Conservation (phyloP, 768 basidiomycete species). For the Mycena belliarum region DNA sequence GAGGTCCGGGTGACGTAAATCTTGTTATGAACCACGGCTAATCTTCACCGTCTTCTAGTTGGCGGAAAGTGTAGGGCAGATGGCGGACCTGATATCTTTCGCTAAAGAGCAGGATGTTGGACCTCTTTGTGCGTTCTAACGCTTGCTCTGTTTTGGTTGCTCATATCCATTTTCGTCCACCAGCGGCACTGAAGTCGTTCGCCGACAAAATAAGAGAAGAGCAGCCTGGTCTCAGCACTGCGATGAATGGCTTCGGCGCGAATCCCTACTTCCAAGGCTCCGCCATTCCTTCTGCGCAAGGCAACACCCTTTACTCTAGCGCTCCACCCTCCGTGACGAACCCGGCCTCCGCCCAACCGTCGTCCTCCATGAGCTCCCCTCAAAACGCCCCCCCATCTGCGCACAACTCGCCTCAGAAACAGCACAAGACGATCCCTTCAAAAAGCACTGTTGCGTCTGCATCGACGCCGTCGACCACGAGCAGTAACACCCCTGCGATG, state of each 20-base stretch:
- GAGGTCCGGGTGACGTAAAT: conserved; percentile 50
- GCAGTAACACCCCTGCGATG: conserved; percentile 52
- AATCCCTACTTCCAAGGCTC: conserved; percentile 25
- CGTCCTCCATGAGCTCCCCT: conserved; percentile 44
- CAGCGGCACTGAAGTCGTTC: conserved; percentile 45
- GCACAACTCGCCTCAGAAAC: conserved; percentile 61
- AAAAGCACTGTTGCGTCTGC: conserved; percentile 28
- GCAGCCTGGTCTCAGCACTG: conserved; percentile 27
- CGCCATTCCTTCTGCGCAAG: conserved; percentile 25
- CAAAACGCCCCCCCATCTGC: conserved; percentile 54
- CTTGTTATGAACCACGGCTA: conserved; percentile 4
- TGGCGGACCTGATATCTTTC: conserved; percentile 75
- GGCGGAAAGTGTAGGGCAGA: conserved; percentile 79
- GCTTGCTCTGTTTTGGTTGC: conserved; percentile 19
- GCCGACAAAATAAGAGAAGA: conserved; percentile 41
- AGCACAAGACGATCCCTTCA: conserved; percentile 53
- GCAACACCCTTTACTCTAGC: conserved; percentile 53
- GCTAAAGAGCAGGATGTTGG: conserved; percentile 56
- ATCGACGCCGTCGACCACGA: conserved; percentile 41
- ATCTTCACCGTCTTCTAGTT: conserved; percentile 42
- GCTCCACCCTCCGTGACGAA: conserved; percentile 50
- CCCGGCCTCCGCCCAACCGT: conserved; percentile 32
- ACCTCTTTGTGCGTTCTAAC: conserved; percentile 58
- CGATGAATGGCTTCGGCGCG: conserved; percentile 24
- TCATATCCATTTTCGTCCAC: conserved; percentile 12